Evolutionary conservation across 164 flowering plant genomes (phyloP), one percentile per base, ranked within the genome.

Genomic region (Pachysandra terminalis): DNA sequence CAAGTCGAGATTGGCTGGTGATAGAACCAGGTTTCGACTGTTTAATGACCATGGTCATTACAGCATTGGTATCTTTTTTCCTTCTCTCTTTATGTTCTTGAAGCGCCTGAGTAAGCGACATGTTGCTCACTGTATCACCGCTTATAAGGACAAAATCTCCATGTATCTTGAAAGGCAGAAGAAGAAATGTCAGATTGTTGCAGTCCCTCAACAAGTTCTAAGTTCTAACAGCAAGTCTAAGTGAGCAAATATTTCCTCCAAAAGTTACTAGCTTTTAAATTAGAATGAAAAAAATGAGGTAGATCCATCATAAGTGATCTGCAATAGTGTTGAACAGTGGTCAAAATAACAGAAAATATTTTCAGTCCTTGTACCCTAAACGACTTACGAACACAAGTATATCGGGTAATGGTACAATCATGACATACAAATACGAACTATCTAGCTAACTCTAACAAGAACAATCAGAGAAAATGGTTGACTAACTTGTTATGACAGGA

Each of bases 71-170:
- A 69, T 95, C 99, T 59, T 85, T 92, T 73, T 86, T 90, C 83
- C 68, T 84, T 72, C 98, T 83, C 71, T 92, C 97, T 61, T 84
- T 90, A 41, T 95, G 99, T 63, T 95, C 97, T 76, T 86, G 81
- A 69, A 95, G 85, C 21, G 79, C 97, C 66, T 81, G 74, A 10
- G 86, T 72, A 23, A 95, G 89, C 7, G 92, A 82, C 97, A 95
- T 92, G 79, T 95, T 95, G 84, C 99, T 92, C 26, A 92, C 89
- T 9, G 97, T 95, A 76, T 95, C 99, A 23, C 99, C 98, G 73
- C 86, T 87, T 49, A 95, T 82, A 25, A 95, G 96, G 21, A 95
- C 79, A 73, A 95, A 95, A 75, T 95, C 98, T 72, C 97, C 98
- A 40, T 79, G 90, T 71, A 90, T 90, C 98, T 94, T 67, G 73